Evolutionary conservation across 2,329 filamentous ascomycete species (phyloP).

Genomic region (Metarhizium anisopliae): DNA sequence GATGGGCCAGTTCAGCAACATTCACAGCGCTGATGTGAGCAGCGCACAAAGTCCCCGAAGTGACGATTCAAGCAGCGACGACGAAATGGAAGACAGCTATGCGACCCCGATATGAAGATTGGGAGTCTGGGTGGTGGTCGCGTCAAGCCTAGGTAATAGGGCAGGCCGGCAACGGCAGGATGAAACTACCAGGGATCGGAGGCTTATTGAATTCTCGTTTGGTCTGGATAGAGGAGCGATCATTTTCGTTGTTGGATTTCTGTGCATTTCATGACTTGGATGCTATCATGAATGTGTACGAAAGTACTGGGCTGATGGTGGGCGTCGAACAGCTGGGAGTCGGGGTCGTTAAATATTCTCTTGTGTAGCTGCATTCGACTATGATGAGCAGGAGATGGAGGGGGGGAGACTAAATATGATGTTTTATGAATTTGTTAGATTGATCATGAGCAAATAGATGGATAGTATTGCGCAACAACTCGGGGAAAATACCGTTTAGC

Average conservation of each 20-base stretch:
- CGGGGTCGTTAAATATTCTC: neutral
- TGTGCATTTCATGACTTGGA: neutral
- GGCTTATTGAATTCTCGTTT: neutral
- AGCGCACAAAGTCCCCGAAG: conserved; percentile 41
- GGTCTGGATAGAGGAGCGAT: neutral
- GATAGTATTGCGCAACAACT: conserved; percentile 5
- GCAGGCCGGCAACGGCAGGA: too few relatives aligned
- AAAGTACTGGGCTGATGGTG: neutral
- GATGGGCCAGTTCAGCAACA: conserved; percentile 32
- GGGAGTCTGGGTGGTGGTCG: neutral
- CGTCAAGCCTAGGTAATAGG: too few relatives aligned
- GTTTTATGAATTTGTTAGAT: conserved; percentile 12
- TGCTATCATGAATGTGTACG: neutral
- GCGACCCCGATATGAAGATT: conserved; percentile 13
- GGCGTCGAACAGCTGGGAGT: too few relatives aligned
- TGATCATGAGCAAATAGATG: conserved; percentile 13
- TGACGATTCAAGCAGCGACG: conserved; percentile 44
- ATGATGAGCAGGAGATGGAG: neutral
- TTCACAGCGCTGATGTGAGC: conserved; percentile 39
- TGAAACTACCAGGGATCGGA: neutral
- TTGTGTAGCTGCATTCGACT: neutral
- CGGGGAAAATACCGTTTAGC: neutral
- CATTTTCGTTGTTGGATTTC: neutral
- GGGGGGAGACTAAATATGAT: neutral
- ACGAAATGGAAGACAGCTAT: conserved; percentile 37